Conservation (phyloP, 192 early-diverging fungal genomes). For the Coemansia sp. region DNA sequence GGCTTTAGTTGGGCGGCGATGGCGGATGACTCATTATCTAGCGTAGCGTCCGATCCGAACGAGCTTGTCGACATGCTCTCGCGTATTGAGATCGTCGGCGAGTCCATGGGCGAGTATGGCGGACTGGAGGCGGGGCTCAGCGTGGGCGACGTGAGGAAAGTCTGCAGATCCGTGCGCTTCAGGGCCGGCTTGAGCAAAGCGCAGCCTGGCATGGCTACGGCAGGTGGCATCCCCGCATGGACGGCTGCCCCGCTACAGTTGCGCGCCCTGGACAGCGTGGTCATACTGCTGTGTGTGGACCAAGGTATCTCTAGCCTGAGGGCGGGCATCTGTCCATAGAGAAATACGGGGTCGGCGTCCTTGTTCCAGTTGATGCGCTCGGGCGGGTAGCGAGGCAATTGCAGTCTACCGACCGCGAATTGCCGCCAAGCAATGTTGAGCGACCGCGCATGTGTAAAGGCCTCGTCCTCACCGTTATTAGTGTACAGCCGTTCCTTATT, state of each 20-base stretch:
- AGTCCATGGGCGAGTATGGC: conserved; percentile 30
- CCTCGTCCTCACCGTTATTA: conserved; percentile 31
- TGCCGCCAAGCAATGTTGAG: conserved; percentile 53
- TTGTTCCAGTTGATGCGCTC: conserved; percentile 58
- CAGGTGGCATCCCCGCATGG: background rate
- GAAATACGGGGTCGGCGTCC: conserved; percentile 55
- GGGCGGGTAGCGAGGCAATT: conserved; percentile 48
- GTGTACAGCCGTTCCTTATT: conserved; percentile 12
- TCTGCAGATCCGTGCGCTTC: conserved; percentile 53
- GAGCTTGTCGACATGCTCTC: conserved; percentile 54
- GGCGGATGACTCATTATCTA: conserved; percentile 29
- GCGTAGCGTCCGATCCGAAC: conserved; percentile 41
- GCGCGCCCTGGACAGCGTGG: conserved; percentile 1
- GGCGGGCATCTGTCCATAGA: conserved; percentile 51
- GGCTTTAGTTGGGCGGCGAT: conserved; percentile 22
- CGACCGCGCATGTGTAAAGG: conserved; percentile 47
- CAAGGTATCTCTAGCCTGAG: conserved; percentile 46
- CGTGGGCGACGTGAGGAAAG: conserved; percentile 48
- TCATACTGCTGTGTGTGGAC: conserved; percentile 24
- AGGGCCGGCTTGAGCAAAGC: conserved; percentile 42
- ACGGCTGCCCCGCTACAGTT: background rate
- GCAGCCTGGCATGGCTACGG: background rate
- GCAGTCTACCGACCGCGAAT: conserved; percentile 42
- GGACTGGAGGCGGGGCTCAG: conserved; percentile 48
- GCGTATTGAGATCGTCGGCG: conserved; percentile 49